Evolutionary conservation across 164 flowering plant species (phyloP), one percentile per base, ranked within the genome.

Genomic region (Tetrastigma voinierianum): DNA sequence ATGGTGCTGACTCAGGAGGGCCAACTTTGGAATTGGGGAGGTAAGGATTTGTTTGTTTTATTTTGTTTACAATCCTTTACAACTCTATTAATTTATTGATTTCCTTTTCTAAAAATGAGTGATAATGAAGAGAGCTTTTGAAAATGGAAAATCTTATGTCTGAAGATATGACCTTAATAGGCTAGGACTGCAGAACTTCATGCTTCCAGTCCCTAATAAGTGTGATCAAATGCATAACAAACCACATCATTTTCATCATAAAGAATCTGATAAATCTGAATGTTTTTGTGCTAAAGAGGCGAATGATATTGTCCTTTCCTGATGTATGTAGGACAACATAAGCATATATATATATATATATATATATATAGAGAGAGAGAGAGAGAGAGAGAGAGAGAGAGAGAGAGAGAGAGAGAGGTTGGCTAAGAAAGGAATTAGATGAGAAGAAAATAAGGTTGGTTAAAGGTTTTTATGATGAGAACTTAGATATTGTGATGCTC

Each of bases 1-100:
- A 75, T 84, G 84, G 95, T 77, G 7, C 70, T 94, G 64, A 87
- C 93, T 40, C 65, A 76, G 73, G 90, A 87, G 20, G 96, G 97
- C n/a, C 84, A 94, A 61, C 72, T 90, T 64, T 94, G 98, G 98
- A 91, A 83, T 55, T 91, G 97, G 97, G 98, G 97, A 74, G 98
- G 97, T 91, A 73, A 73, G 65, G 13, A 18, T 55, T 5, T 65
- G 8, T 2, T 43, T 23, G 51, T 3, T 69, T 44, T 61, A 5
- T 17, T 23, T 23, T 56, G 12, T 71, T 58, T 49, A 40, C 13
- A 12, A 4, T 46, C 10, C 21, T 16, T 16, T 53, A 15, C 10
- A 9, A 16, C 1, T 17, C 20, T 0, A 19, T 46, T 46, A 9
- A 6, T 54, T 40, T 54, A 23, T 12, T 20, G 23, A 21, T 46